Percentiles rank a stretch among this genome's conserved stretches.
These are phyloP conservation scores for Ophiostoma novo-ulmi DNA, from an alignment of 2,329 filamentous ascomycete genomes.

Conservation along the genomic window DNA sequence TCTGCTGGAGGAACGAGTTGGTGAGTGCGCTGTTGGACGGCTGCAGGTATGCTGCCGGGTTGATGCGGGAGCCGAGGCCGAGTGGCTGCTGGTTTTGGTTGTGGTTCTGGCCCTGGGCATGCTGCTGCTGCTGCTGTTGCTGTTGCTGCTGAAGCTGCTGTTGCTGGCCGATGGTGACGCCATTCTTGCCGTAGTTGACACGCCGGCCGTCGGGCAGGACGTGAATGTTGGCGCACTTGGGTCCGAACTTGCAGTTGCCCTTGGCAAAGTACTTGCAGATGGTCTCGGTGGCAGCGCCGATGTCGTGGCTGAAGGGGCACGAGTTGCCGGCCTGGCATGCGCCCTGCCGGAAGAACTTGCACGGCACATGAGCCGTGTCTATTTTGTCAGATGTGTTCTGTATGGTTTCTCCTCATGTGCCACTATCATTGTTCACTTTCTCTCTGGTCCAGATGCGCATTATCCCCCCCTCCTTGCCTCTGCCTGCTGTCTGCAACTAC, in stretches of 20 bases:
- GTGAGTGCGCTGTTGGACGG: conserved; percentile 66
- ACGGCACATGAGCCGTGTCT: conserved; percentile 97
- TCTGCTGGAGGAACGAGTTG: conserved; percentile 58
- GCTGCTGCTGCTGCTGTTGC: conserved; percentile 8
- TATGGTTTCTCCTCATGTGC: not conserved
- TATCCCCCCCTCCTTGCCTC: not conserved
- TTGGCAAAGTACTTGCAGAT: conserved; percentile 99
- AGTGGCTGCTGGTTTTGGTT: conserved; percentile 31
- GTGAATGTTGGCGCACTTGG: conserved; percentile 95
- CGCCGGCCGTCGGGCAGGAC: conserved; percentile 88
- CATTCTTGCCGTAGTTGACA: conserved; percentile 72
- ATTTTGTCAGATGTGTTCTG: conserved; percentile 13
- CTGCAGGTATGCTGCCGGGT: conserved; percentile 59
- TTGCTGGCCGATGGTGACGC: conserved; percentile 54
- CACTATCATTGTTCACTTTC: not conserved
- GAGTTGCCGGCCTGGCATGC: conserved; percentile 93
- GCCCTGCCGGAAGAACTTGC: conserved; percentile 98
- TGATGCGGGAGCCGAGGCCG: conserved; percentile 62
- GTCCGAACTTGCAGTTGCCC: conserved; percentile 98
- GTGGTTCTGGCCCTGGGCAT: not conserved
- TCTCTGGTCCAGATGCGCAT: not conserved
- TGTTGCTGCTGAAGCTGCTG: conserved; percentile 5
- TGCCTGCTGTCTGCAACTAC: not conserved
- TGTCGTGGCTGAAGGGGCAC: conserved; percentile 93
- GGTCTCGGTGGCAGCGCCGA: conserved; percentile 76